Evolutionary conservation across 2,329 filamentous ascomycete genomes (phyloP).

Genomic region (Colletotrichum tofieldiae): DNA sequence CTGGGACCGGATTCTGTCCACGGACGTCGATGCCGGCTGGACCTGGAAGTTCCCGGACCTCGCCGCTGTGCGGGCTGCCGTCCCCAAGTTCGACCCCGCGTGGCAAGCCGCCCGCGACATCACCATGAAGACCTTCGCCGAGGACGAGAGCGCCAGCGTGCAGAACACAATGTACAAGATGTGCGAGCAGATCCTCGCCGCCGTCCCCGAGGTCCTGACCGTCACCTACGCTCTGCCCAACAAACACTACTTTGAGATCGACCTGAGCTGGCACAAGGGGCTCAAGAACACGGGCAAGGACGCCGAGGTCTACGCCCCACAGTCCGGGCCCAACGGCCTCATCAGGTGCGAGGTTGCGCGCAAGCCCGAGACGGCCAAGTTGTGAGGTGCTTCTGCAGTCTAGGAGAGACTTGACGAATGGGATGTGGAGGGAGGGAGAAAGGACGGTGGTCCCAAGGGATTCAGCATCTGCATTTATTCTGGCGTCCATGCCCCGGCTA

Average conservation of each 20-base stretch:
- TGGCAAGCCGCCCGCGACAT: slow-evolving; percentile 85
- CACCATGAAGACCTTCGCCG: slow-evolving; percentile 92
- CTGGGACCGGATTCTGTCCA: slow-evolving; percentile 96
- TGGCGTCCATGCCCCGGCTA: slow-evolving; percentile 30
- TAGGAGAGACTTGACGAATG: no score
- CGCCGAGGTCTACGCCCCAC: slow-evolving; percentile 95
- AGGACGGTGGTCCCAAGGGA: neutral
- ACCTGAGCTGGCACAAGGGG: slow-evolving; percentile 96
- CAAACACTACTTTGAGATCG: slow-evolving; percentile 99
- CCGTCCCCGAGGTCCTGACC: slow-evolving; percentile 78
- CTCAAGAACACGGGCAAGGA: slow-evolving; percentile 96
- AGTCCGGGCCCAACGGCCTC: slow-evolving; percentile 92
- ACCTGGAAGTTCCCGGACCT: slow-evolving; percentile 83
- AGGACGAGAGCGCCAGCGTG: slow-evolving; percentile 92
- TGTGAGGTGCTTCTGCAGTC: neutral
- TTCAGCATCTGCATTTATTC: slow-evolving; percentile 28
- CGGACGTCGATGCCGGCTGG: slow-evolving; percentile 91
- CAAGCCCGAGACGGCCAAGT: slow-evolving; percentile 44
- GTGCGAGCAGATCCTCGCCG: slow-evolving; percentile 87
- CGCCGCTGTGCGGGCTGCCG: slow-evolving; percentile 75
- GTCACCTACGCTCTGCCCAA: slow-evolving; percentile 93
- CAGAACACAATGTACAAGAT: slow-evolving; percentile 99
- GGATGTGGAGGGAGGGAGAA: neutral
- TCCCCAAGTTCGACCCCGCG: slow-evolving; percentile 81
- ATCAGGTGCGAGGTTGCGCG: slow-evolving; percentile 93